These are phyloP conservation scores for Taiozyma sp. DNA, from an alignment of 1,139 yeast species.

Conservation along the genomic window DNA sequence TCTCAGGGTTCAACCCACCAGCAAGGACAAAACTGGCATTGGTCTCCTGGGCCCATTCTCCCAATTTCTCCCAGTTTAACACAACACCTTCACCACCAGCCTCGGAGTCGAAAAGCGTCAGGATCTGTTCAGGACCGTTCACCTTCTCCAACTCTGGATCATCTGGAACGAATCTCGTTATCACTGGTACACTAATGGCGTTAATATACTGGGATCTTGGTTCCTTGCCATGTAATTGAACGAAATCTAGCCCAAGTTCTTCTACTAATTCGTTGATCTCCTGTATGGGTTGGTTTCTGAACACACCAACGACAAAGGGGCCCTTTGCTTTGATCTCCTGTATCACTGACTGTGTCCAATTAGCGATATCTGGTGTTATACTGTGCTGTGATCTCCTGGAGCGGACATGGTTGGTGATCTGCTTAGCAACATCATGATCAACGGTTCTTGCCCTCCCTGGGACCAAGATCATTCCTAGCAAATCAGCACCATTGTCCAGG, in stretches of 20 bases:
- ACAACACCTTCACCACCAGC: conserved; percentile 85
- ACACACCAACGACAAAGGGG: conserved; percentile 84
- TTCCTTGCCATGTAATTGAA: conserved; percentile 89
- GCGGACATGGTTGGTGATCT: conserved; percentile 39
- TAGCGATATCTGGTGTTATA: conserved; percentile 1
- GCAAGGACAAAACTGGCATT: conserved; percentile 65
- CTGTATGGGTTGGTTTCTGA: conserved; percentile 70
- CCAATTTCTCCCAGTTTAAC: conserved; percentile 63
- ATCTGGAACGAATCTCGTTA: conserved; percentile 67
- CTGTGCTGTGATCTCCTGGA: conserved; percentile 15
- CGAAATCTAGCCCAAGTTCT: conserved; percentile 58
- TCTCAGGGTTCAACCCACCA: conserved; percentile 80
- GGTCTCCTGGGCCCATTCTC: conserved; percentile 29
- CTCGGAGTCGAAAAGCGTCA: conserved; percentile 79
- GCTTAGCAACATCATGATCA: conserved; percentile 44
- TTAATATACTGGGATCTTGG: conserved; percentile 47
- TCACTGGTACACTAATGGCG: conserved; percentile 50
- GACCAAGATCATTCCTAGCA: conserved; percentile 81
- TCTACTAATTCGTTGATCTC: conserved; percentile 47
- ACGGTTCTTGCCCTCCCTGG: conserved; percentile 77
- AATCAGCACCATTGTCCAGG: conserved; percentile 61
- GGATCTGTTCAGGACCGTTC: conserved; percentile 37
- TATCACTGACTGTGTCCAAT: conserved; percentile 10
- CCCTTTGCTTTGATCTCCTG: conserved; percentile 40
- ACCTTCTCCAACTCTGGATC: conserved; percentile 29